A percentile compares a stretch with the other conserved stretches of the same genome.
phyloP scores from a whole-genome alignment of 345 rosid species.

The Eucalyptus erythrocorys region DNA sequence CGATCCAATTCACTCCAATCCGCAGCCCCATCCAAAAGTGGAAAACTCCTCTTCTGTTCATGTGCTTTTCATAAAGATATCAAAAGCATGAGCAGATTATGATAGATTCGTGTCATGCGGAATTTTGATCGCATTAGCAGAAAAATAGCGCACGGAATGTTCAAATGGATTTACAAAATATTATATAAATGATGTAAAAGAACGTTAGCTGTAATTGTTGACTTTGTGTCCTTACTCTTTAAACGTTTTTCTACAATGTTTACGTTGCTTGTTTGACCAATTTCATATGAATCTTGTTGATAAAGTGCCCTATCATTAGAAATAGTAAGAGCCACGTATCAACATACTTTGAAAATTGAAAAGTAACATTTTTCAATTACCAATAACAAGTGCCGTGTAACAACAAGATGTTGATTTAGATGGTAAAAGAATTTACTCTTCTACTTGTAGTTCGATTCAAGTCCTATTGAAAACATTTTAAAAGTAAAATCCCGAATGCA shows the following conservation, averaged over 20 bases:
- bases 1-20: not conserved
- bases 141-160: not conserved
- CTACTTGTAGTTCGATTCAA: too few species aligned
- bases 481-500: too few species aligned
- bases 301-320: not conserved
- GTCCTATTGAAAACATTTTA: rapidly evolving
- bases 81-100: not conserved
- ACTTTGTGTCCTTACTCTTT: not conserved
- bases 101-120: not conserved
- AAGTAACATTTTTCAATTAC: not conserved
- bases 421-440: not conserved
- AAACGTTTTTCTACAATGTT: not conserved
- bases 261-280: not conserved
- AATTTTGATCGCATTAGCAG: not conserved
- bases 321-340: not conserved
- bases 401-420: not conserved
- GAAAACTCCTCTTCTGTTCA: not conserved
- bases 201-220: not conserved
- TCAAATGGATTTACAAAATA: not conserved
- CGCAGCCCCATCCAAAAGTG: not conserved
- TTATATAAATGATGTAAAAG: not conserved
- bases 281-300: not conserved
- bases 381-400: not conserved
- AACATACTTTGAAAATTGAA: not conserved
- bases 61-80: not conserved